phyloP scores from a whole-genome alignment of 106 monocot species.

The Platanthera zijinensis region DNA sequence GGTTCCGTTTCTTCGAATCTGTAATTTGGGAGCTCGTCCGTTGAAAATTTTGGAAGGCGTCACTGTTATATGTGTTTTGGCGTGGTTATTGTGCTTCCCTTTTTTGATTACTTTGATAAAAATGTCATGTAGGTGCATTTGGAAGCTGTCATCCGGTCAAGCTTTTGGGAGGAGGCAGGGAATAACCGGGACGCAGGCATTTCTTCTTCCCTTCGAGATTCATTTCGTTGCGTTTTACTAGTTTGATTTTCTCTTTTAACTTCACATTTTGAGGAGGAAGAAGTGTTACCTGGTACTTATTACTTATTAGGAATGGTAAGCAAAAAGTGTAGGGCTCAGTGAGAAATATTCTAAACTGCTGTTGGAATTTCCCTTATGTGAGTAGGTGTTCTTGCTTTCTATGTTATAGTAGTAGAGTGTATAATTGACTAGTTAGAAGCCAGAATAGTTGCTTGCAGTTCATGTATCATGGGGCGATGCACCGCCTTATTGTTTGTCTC shows the following conservation, averaged over 20 bases:
- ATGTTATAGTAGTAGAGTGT: not conserved
- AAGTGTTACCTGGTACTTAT: not conserved
- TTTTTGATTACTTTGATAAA: not conserved
- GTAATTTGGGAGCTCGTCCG: not conserved
- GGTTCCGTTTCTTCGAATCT: not conserved
- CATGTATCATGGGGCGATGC: not conserved
- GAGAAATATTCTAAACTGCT: not conserved
- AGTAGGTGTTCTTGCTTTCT: not conserved
- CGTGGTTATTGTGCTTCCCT: not conserved
- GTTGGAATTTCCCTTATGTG: not conserved
- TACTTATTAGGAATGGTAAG: not conserved
- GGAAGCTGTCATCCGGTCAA: slow-evolving; percentile 26
- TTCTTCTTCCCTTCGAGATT: not conserved
- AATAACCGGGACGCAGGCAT: slow-evolving; percentile 20
- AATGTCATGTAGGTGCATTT: slow-evolving; percentile 28
- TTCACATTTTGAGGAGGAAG: not conserved
- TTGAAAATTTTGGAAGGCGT: not conserved
- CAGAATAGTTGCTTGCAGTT: not conserved
- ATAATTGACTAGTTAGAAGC: not conserved
- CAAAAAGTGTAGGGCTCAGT: no score
- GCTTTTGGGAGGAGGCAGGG: slow-evolving; percentile 14
- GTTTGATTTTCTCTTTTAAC: not conserved
- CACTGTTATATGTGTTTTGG: not conserved
- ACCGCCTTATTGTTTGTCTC: not conserved
- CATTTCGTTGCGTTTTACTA: not conserved